Base-by-base conservation (phyloP, 2,329 filamentous ascomycete genomes). In the Trichoderma semiorbis region DNA sequence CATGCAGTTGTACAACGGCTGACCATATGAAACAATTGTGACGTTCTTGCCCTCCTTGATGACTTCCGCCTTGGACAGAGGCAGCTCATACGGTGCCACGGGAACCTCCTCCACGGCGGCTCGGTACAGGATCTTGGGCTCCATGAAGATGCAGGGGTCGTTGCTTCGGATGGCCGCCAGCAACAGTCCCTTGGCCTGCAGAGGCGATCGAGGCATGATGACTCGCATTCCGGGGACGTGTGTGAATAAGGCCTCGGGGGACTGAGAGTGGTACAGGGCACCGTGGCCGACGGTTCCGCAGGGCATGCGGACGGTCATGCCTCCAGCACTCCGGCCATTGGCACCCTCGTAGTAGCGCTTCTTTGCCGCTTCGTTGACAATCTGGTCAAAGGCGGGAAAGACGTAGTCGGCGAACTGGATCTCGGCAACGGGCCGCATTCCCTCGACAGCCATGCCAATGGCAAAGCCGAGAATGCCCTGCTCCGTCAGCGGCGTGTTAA, bases 391-490 rank as follows among this genome's bases (percentile, higher is more conserved):
- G 0, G 95, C 94, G 3, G 95, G 95, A 80, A 91, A 97, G 69
- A 97, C 91, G 80, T 98, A 98, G 80, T 98, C 95, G 72, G 95
- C 95, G 78, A 98, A 98, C 80, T 98, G 95, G 70, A 98, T 94
- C 84, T 99, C 96, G 0, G 95, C 95, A 28, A 98, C 89, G 0
- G 96, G 94, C 71, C 92, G 92, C 92, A 97, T 94, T 28, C 95
- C 95, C 83, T 97, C 92, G 7, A 93, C 93, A 0, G 95, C 95
- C 43, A 91, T 90, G 2, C 96, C 96, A 75, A 98, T 94, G 12
- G 92, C 96, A 78, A 98, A 98, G 0, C 96, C 96, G 72, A 97
- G 88, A 75, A 99, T 95, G 1, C 95, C 96, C 82, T 98, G 96
- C 80, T 99, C 96, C 39, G 92, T 93, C 75, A 99, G 83, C 0